These are phyloP conservation scores for Lenzites betulinus DNA, from an alignment of 768 basidiomycete species.

Conservation along the genomic window DNA sequence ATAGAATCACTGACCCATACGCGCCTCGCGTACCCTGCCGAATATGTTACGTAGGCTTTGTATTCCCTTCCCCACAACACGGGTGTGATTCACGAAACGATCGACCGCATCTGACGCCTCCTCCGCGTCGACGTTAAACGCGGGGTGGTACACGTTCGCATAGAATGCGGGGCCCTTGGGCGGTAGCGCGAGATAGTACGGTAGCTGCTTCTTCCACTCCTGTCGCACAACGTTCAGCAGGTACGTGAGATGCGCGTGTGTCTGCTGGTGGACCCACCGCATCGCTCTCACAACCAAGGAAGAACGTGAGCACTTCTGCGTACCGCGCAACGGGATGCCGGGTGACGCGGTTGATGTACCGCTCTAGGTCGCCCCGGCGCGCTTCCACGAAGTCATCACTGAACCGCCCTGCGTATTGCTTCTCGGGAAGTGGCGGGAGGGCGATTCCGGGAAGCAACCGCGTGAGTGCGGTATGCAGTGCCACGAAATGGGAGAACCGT, in stretches of 20 bases:
- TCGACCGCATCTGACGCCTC: conserved; percentile 63
- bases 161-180: conserved; percentile 78
- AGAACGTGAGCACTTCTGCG: conserved; percentile 78
- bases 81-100: conserved; percentile 65
- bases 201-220: conserved; percentile 73
- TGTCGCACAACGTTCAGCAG: conserved; percentile 29
- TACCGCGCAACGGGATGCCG: conserved; percentile 78
- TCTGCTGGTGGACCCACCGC: conserved; percentile 46
- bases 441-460: conserved; percentile 74
- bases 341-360: conserved; percentile 70
- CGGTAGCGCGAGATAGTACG: conserved; percentile 58
- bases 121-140: conserved; percentile 77
- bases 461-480: conserved; percentile 70
- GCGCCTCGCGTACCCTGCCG: conserved; percentile 60
- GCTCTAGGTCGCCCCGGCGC: conserved; percentile 76
- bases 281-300: conserved; percentile 77
- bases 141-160: conserved; percentile 80
- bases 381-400: conserved; percentile 83
- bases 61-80: conserved; percentile 67
- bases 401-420: conserved; percentile 82
- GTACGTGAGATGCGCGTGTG: conserved; percentile 9
- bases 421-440: conserved; percentile 82
- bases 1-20: conserved; percentile 53
- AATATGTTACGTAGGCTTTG: conserved; percentile 67
- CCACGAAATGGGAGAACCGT: conserved; percentile 84